Evolutionary conservation across 306 rosid genomes (phyloP), one percentile per base, ranked within the genome.

Genomic region (Dryas octopetala): DNA sequence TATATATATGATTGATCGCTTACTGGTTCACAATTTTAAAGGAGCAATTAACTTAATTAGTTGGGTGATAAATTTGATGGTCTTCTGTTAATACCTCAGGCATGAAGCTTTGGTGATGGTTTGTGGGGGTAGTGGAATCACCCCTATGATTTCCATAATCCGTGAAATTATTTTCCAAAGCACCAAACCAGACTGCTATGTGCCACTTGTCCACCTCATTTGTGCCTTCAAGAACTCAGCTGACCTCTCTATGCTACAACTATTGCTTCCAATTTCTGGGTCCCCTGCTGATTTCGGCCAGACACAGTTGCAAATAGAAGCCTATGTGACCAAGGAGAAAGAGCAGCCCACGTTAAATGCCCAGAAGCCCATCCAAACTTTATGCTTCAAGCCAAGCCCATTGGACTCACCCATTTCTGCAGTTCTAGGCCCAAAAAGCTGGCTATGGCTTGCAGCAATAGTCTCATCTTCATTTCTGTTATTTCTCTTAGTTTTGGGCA

Each of bases 61-160:
- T 32, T 32, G 38, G 38, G 3, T 32, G 2, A 32, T 70, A 13
- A 5, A 16, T 41, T 16, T 17, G 40, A 40, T 54, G 9, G 48
- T 15, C 10, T 62, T 45, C 28, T 62, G 5, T 71, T 32, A 4
- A 9, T 68, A 46, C 69, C 43, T 32, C 67, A 84, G 90, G 70
- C 89, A 83, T 43, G 85, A 86, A 45, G 71, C 53, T 12, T 57
- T 89, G 46, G 74, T 86, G 49, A 61, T 89, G 88, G 69, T 89
- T 15, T 68, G 89, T 26, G 91, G 96, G 64, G 96, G 97, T 26
- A 87, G 87, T 71, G 96, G 97, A 15, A 78, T 90, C 10, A 73
- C 93, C 52, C 88, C 96, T 1, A 87, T 88, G 72, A 77, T 90
- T 62, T 85, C 97, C 58, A 72, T 92, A 75, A 88, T 90, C 71